phyloP scores from a whole-genome alignment of 208 protist genomes.

The Leishmania arabica region DNA sequence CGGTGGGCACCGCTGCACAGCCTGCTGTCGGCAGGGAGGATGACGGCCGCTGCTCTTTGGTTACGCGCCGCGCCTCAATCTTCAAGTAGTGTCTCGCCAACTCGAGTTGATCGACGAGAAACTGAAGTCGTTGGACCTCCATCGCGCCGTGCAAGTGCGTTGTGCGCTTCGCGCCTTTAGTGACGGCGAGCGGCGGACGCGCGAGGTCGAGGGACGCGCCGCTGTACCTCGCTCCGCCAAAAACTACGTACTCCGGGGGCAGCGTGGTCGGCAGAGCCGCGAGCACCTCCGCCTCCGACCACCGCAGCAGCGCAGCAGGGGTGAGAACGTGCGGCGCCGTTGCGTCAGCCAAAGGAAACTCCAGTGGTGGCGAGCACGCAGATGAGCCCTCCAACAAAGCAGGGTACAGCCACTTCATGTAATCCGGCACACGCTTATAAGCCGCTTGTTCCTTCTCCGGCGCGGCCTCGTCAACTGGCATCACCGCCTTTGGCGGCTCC shows the following conservation, averaged over 20 bases:
- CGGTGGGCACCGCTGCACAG: background rate
- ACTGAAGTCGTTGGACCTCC: conserved; percentile 44
- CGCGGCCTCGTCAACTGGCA: too few species aligned
- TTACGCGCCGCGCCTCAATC: conserved; percentile 31
- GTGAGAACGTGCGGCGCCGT: conserved; percentile 33
- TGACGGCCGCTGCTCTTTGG: background rate
- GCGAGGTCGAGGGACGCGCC: conserved; percentile 23
- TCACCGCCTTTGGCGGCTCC: background rate
- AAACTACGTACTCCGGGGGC: conserved; percentile 68
- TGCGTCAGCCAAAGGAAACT: conserved; percentile 27
- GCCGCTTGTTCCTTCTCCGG: background rate
- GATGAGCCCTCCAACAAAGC: conserved; percentile 3
- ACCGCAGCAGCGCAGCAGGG: conserved; percentile 20
- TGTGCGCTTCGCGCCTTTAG: conserved; percentile 1
- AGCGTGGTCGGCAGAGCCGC: conserved; percentile 44
- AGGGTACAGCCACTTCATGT: conserved; percentile 38
- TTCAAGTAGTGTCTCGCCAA: conserved; percentile 70
- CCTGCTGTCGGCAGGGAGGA: background rate
- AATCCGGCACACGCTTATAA: conserved; percentile 18
- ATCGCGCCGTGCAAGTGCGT: conserved; percentile 5
- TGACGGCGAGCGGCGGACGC: conserved; percentile 11
- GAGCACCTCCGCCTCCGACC: conserved; percentile 29
- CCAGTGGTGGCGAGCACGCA: conserved; percentile 17
- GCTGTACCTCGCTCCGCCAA: conserved; percentile 82
- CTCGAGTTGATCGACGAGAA: conserved; percentile 75